Evolutionary conservation across 768 basidiomycete species (phyloP), one percentile per base, ranked within the genome.

Genomic region (Naganishia onofrii): DNA sequence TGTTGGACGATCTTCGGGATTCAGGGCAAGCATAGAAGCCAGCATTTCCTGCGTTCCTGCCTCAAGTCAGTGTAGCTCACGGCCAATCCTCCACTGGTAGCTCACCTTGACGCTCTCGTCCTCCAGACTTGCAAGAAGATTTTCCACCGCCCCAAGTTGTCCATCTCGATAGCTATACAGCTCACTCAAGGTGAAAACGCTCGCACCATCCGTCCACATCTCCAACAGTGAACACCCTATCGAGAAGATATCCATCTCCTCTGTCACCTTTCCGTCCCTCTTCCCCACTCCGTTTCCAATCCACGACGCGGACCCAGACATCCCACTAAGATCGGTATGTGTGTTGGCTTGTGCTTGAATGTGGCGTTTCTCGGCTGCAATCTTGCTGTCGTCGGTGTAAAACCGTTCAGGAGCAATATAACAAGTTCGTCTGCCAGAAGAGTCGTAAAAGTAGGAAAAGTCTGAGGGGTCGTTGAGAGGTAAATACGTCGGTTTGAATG

Each of bases 361-460:
- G 2, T 44, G 23, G 84, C 15, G 84, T 83, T 91, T 90, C 81
- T 86, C 88, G 31, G 86, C 86, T 64, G 87, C 89, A 66, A 89
- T 88, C 48, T 88, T 88, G 0, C 87, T 88, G 66, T 88, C 89
- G 0, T 89, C 86, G 1, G 89, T 87, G 80, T 90, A 97, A 83
- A 98, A 99, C 12, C 96, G 85, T 75, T 99, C 96, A 0, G 96
- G 96, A 0, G 96, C 96, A 70, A 99, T 84, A 76, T 98, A 98
- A 79, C 96, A 99, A 0, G 92, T 94, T 13, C 95, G 86, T 8
- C 93, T 85, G 1, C 92, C 92, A 15, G 92, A 93, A 4, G 92
- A 93, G 81, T 99, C 96, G 81, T 94, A 98, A 84, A 89, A 99
- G 84, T 93, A 96, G 4, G 93, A 94, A 81, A 97, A 99, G 82